Evolutionary conservation across 106 monocot genomes (phyloP).

Genomic region (Dioscorea dumetorum): DNA sequence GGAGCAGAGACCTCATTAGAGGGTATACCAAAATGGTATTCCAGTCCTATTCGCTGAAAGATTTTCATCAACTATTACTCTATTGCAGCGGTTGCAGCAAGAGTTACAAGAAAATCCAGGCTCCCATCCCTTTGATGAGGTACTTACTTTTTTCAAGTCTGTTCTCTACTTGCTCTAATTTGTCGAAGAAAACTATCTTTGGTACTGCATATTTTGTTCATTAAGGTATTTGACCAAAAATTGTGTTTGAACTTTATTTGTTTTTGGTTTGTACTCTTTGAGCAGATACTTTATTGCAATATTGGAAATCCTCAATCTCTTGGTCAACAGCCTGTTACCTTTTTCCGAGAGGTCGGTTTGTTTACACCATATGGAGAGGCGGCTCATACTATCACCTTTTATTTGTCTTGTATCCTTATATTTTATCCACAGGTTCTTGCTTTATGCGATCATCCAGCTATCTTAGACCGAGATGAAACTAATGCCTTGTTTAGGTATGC

Average conservation of each 20-base stretch:
- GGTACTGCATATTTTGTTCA: too few species aligned
- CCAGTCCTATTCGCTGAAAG: neutral
- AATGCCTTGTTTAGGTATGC: conserved; percentile 76
- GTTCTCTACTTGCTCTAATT: neutral
- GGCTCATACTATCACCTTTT: neutral
- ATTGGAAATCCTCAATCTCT: conserved; percentile 95
- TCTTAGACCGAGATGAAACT: conserved; percentile 73
- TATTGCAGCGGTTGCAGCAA: conserved; percentile 62
- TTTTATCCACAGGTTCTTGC: conserved; percentile 62
- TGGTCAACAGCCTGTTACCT: conserved; percentile 83
- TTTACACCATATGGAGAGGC: too few species aligned
- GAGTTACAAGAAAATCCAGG: conserved; percentile 62
- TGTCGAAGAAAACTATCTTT: too few species aligned
- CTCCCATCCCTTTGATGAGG: conserved; percentile 87
- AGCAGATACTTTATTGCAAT: conserved; percentile 87
- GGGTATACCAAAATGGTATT: too few species aligned
- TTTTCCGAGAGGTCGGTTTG: conserved; percentile 70
- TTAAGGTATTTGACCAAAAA: too few species aligned
- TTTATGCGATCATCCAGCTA: conserved; percentile 62
- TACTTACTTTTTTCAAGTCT: conserved; percentile 9
- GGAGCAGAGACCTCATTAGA: too few species aligned
- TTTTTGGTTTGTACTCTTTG: conserved; percentile 10
- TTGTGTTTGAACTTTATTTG: neutral
- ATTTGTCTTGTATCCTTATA: conserved; percentile 9
- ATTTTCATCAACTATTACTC: neutral